Percentiles rank a stretch among this genome's conserved stretches.
These are phyloP conservation scores for Cenococcum geophilum DNA, from an alignment of 495 filamentous ascomycete genomes.

Conservation along the genomic window DNA sequence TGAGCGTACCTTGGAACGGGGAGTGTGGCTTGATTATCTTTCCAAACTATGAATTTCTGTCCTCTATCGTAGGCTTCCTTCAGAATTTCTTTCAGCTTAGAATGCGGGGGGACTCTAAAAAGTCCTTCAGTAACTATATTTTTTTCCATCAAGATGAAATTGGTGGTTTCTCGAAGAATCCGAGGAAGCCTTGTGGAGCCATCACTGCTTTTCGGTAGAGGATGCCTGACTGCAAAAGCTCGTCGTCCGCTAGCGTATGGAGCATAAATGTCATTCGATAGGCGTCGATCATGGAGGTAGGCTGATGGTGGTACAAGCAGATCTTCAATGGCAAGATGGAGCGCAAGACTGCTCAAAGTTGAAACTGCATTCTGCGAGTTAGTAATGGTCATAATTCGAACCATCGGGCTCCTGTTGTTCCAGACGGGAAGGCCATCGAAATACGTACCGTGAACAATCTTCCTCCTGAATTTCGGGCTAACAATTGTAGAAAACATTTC, in stretches of 20 bases:
- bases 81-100: constrained; percentile 44
- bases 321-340: constrained; percentile 46
- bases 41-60: constrained; percentile 49
- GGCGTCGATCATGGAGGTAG: constrained; percentile 49
- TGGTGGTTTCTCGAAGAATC: constrained; percentile 47
- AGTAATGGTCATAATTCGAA: background rate
- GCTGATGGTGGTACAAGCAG: constrained; percentile 48
- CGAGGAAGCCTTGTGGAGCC: constrained; percentile 44
- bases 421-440: background rate
- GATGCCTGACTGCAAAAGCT: constrained; percentile 41
- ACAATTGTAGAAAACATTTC: constrained; percentile 53
- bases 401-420: background rate
- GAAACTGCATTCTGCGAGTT: constrained; percentile 38
- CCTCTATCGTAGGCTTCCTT: constrained; percentile 50
- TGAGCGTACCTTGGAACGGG: constrained; percentile 30
- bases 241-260: constrained; percentile 45
- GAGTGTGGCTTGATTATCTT: constrained; percentile 36
- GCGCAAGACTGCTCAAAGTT: constrained; percentile 43
- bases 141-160: constrained; percentile 43
- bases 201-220: constrained; percentile 40
- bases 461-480: constrained; percentile 52
- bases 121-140: constrained; percentile 47
- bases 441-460: constrained; percentile 48
- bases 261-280: constrained; percentile 43
- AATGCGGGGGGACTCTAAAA: constrained; percentile 48